Conservation (phyloP, 176 grass and related monocot genomes). For the Cocos nucifera region DNA sequence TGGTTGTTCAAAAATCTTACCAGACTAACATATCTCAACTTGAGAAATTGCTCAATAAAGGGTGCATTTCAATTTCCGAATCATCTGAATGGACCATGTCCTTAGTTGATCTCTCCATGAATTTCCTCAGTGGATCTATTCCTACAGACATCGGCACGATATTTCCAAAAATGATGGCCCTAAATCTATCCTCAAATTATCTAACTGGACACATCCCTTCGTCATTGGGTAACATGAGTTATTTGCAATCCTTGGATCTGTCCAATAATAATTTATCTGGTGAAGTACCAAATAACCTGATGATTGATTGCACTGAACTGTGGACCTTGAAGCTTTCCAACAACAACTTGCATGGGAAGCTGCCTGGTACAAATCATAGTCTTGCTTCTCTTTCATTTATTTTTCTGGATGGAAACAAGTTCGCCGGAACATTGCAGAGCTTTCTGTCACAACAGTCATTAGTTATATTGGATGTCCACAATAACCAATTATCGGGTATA, state of each 20-base stretch:
- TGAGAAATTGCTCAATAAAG: slow-evolving; percentile 20
- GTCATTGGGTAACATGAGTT: not conserved
- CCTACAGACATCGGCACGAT: slow-evolving; percentile 11
- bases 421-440: too few species aligned
- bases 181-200: slow-evolving; percentile 16
- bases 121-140: slow-evolving; percentile 2
- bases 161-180: not conserved
- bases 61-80: slow-evolving; percentile 3
- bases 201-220: slow-evolving; percentile 19
- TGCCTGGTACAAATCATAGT: too few species aligned
- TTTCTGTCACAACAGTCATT: too few species aligned
- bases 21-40: not conserved
- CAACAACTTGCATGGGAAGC: too few species aligned
- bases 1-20: slow-evolving; percentile 27
- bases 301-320: not conserved
- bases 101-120: not conserved
- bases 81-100: not conserved
- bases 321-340: too few species aligned
- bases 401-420: too few species aligned
- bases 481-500: too few species aligned
- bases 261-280: slow-evolving; percentile 25
- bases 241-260: not conserved
- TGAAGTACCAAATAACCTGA: not conserved
- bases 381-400: too few species aligned
- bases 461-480: too few species aligned